phyloP scores from a whole-genome alignment of 495 filamentous ascomycete genomes.

The Hyaloscypha bicolor region DNA sequence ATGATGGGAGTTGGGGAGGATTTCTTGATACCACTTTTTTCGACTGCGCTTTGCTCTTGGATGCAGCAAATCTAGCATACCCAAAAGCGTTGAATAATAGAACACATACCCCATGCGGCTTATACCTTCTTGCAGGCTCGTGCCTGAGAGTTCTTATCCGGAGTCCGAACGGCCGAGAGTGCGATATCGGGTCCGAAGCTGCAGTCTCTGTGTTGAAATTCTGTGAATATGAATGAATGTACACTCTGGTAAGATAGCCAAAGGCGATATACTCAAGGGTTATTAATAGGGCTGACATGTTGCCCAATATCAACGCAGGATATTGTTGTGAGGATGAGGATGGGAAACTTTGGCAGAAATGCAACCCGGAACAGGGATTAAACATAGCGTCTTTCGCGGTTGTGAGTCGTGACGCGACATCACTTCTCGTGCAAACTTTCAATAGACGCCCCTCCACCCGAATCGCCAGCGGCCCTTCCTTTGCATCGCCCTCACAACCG shows the following conservation, averaged over 20 bases:
- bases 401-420: background rate
- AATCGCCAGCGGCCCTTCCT: background rate
- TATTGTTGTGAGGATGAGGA: background rate
- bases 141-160: background rate
- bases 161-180: background rate
- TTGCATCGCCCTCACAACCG: background rate
- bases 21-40: constrained; percentile 22
- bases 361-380: background rate
- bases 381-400: background rate
- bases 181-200: background rate
- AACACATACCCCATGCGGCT: background rate
- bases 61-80: background rate
- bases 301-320: background rate
- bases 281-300: background rate
- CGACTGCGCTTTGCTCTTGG: background rate
- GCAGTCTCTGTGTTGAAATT: background rate
- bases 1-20: constrained; percentile 8
- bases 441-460: background rate
- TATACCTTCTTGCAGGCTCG: background rate
- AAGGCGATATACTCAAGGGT: background rate
- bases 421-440: background rate
- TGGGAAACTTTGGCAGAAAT: background rate
- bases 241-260: background rate
- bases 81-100: background rate
- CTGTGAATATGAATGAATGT: background rate